Evolutionary conservation across 169 alveolate genomes (phyloP).

Genomic region (Plasmodium inui): DNA sequence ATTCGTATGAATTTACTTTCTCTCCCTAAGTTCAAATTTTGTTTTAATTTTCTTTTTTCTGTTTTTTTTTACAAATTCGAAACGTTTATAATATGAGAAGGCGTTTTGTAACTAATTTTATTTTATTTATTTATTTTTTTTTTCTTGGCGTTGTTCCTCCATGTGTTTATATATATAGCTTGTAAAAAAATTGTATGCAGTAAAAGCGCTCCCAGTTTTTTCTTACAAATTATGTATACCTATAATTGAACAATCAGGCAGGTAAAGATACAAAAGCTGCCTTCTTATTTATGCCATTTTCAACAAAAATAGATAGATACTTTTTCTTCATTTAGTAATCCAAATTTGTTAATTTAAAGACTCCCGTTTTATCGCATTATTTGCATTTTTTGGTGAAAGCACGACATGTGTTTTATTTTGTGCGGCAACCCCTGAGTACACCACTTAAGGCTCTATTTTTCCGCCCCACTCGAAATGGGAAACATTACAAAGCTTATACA

Average conservation of each 20-base stretch:
- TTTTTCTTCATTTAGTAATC: neutral
- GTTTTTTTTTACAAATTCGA: neutral
- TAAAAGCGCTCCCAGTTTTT: neutral
- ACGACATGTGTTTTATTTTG: neutral
- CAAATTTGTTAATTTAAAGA: neutral
- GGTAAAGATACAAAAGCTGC: neutral
- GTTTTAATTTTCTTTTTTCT: neutral
- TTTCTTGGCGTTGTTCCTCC: neutral
- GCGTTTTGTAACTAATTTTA: neutral
- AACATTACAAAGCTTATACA: neutral
- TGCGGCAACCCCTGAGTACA: constrained; percentile 13
- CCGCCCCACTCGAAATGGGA: neutral
- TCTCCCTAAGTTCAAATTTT: neutral
- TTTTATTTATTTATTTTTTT: neutral
- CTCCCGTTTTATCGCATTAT: neutral
- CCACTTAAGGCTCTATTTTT: constrained; percentile 73
- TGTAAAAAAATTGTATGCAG: neutral
- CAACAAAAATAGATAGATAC: neutral
- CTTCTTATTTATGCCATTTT: neutral
- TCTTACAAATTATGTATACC: neutral
- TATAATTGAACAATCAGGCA: neutral
- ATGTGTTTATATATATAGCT: neutral
- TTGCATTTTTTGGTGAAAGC: constrained; percentile 3
- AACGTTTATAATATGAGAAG: neutral
- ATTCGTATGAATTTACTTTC: neutral